Evolutionary conservation across 805 yeast genomes (phyloP).

Genomic region (Huiozyma naganishii): DNA sequence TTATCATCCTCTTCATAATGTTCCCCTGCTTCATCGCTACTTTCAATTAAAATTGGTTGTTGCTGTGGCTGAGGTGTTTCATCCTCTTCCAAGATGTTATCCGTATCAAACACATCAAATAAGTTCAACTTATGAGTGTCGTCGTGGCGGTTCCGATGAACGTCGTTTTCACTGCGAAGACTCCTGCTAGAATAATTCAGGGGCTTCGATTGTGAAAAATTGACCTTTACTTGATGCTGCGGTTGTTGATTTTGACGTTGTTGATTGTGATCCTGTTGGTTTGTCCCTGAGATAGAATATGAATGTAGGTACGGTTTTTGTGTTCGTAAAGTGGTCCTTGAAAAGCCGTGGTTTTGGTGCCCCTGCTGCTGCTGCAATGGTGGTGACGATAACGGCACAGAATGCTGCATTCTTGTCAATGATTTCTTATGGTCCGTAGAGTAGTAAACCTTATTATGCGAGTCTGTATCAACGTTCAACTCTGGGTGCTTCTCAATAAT

Average conservation of each 20-base stretch:
- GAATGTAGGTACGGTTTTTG: constrained; percentile 1
- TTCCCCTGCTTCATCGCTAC: not conserved
- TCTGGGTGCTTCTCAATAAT: constrained; percentile 7
- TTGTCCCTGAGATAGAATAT: constrained; percentile 1
- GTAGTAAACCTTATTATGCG: not conserved
- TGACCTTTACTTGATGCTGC: constrained; percentile 6
- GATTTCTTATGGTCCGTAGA: constrained; percentile 9
- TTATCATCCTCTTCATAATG: not conserved
- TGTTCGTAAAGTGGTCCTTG: constrained; percentile 24
- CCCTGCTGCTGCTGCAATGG: constrained; percentile 9
- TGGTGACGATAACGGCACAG: too few relatives aligned
- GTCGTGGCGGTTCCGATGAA: too few relatives aligned
- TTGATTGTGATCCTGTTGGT: not conserved
- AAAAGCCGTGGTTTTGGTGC: constrained; percentile 6
- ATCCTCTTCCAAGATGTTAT: too few relatives aligned
- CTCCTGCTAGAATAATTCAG: constrained; percentile 2
- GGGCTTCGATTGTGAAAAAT: constrained; percentile 23
- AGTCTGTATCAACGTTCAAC: constrained; percentile 3
- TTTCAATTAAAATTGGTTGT: not conserved
- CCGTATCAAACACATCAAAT: constrained; percentile 8
- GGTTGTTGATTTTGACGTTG: not conserved
- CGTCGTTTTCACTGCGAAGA: too few relatives aligned
- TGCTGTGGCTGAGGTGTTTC: too few relatives aligned
- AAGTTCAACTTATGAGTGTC: not conserved
- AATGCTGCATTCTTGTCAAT: constrained; percentile 13